Evolutionary conservation across 495 filamentous ascomycete genomes (phyloP), one percentile per base, ranked within the genome.

Genomic region (Chaetomium tenue): DNA sequence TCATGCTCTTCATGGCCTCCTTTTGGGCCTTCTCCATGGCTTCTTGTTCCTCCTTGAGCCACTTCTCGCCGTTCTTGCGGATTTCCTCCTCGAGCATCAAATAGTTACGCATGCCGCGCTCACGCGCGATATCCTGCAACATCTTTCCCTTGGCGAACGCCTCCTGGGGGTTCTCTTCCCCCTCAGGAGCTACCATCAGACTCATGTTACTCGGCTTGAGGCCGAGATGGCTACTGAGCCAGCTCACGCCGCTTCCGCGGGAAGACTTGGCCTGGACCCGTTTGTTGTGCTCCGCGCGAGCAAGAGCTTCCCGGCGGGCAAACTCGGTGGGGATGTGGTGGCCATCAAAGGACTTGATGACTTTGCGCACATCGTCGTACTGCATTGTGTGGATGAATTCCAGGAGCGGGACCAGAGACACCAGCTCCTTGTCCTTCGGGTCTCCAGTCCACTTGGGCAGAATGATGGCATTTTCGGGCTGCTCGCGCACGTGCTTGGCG

Each of bases 341-440:
- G 65, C 92, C 93, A 50, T 93, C 86, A 72, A 96, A 98, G 6
- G 90, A 93, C 71, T 91, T 89, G 72, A 98, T 79, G 22, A 94
- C 88, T 44, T 88, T 83, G 25, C 94, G 88, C 22, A 93, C 89
- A 68, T 98, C 95, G 28, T 84, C 80, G 66, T 89, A 88, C 59
- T 89, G 87, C 91, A 98, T 96, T n/a, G 91, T 90, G 58, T 91
- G 90, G 64, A 98, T 84, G 76, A 95, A 97, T 78, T 98, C 94
- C 33, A 98, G 86, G 85, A 98, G 95, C 11, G 95, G 93, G 50
- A 98, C 93, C 47, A 96, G 78, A 7, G 87, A 83, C 40, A 98
- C 90, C 15, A 98, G 86, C 28, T 89, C 90, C 68, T 86, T 88
- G 75, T 98, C 93, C 63, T 88, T 84, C 40, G 86, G 77, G 58